Conservation (phyloP, 148 eudicot genomes). For the Drosera capensis region DNA sequence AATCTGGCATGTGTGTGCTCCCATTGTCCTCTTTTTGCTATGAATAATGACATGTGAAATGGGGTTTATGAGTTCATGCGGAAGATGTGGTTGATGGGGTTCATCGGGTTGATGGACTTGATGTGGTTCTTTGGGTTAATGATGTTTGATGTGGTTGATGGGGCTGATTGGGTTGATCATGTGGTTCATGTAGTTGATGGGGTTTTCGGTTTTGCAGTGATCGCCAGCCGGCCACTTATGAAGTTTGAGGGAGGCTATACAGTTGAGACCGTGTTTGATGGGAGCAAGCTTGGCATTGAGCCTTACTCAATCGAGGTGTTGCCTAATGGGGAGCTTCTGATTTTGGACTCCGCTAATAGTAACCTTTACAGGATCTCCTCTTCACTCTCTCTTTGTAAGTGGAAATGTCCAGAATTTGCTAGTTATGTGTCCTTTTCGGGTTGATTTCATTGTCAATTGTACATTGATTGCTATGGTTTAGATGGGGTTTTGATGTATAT, state of each 20-base stretch:
- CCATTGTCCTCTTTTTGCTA: slow-evolving; percentile 1
- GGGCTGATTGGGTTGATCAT: neutral
- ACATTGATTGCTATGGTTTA: too few relatives aligned
- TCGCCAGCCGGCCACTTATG: slow-evolving; percentile 76
- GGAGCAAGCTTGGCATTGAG: slow-evolving; percentile 95
- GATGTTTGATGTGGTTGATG: too few relatives aligned
- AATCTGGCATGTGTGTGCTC: neutral
- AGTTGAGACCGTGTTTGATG: slow-evolving; percentile 99
- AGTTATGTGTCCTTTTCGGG: neutral
- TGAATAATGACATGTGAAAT: too few relatives aligned
- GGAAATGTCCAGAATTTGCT: neutral
- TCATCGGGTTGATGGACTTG: too few relatives aligned
- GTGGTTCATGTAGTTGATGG: slow-evolving; percentile 4
- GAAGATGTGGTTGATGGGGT: slow-evolving; percentile 5
- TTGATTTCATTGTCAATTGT: neutral
- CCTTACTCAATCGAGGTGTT: slow-evolving; percentile 67
- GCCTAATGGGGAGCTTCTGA: slow-evolving; percentile 82
- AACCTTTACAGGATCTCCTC: slow-evolving; percentile 88
- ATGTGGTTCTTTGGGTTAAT: too few relatives aligned
- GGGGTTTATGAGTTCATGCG: slow-evolving; percentile 1
- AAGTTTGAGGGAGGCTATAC: slow-evolving; percentile 89
- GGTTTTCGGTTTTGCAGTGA: slow-evolving; percentile 31
- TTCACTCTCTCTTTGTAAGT: slow-evolving; percentile 79
- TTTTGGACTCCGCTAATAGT: slow-evolving; percentile 85
- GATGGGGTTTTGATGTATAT: too few relatives aligned